phyloP scores from a whole-genome alignment of 2,329 filamentous ascomycete species.

The Trichothecium sympodiale region DNA sequence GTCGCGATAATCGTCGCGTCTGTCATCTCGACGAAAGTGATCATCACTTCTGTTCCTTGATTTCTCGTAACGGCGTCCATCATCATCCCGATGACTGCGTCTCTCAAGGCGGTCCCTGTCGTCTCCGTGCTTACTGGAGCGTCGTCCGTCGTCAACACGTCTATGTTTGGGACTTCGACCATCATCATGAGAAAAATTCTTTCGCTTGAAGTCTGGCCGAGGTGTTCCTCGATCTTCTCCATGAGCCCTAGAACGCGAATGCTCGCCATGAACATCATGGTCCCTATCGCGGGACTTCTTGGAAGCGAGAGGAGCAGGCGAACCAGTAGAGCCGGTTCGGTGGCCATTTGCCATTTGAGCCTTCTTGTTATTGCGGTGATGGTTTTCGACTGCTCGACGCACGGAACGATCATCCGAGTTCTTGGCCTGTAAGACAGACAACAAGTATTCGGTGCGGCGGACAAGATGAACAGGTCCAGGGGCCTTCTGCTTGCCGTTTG shows the following conservation, averaged over 20 bases:
- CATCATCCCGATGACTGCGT: conserved; percentile 17
- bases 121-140: conserved; percentile 23
- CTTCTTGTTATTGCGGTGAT: conserved; percentile 92
- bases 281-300: conserved; percentile 38
- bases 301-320: conserved; percentile 47
- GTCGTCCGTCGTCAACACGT: conserved; percentile 27
- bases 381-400: conserved; percentile 77
- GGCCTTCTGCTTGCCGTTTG: conserved; percentile 71
- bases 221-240: conserved; percentile 39
- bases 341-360: conserved; percentile 43
- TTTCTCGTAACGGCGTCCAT: conserved; percentile 12
- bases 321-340: conserved; percentile 56
- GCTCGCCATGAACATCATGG: conserved; percentile 34
- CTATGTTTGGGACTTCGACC: conserved; percentile 31
- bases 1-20: conserved; percentile 11
- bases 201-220: conserved; percentile 47
- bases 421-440: conserved; percentile 84
- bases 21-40: conserved; percentile 18
- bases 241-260: conserved; percentile 35
- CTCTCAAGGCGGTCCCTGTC: conserved; percentile 23
- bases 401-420: conserved; percentile 67
- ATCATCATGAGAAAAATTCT: conserved; percentile 41
- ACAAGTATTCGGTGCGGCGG: conserved; percentile 83
- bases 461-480: conserved; percentile 97
- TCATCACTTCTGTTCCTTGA: conserved; percentile 14